These are phyloP conservation scores for Cystofilobasidium bisporidii DNA, from an alignment of 768 basidiomycete species.

Conservation along the genomic window DNA sequence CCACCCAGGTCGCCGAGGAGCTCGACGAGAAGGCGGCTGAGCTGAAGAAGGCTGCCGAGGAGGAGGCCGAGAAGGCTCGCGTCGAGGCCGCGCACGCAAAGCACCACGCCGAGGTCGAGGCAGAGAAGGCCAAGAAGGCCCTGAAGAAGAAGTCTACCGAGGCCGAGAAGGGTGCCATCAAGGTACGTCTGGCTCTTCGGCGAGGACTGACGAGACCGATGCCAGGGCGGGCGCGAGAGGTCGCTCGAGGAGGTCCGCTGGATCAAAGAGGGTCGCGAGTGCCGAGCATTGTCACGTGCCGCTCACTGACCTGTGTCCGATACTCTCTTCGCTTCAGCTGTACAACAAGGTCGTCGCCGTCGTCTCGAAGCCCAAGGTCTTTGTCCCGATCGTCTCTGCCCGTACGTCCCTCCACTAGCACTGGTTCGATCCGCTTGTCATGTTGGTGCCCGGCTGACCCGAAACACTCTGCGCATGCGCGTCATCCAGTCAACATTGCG, in stretches of 20 bases:
- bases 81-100: neutral
- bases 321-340: neutral
- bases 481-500: neutral
- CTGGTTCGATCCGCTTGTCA: no score
- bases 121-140: conserved; percentile 5
- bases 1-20: conserved; percentile 9
- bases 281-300: no score
- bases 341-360: conserved; percentile 11
- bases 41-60: conserved; percentile 15
- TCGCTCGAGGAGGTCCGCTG: no score
- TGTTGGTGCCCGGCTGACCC: no score
- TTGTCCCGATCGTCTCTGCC: conserved; percentile 18
- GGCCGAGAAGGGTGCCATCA: conserved; percentile 18
- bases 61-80: conserved; percentile 1
- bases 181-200: neutral
- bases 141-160: conserved; percentile 6
- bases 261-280: no score
- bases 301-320: no score
- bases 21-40: conserved; percentile 4
- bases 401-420: no score
- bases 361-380: conserved; percentile 17
- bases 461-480: no score
- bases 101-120: conserved; percentile 14
- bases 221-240: no score
- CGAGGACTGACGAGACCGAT: no score